Percentiles rank a stretch among this genome's conserved stretches.
phyloP scores from a whole-genome alignment of 2,329 filamentous ascomycete genomes.

The Ilyonectria mors-panacis region DNA sequence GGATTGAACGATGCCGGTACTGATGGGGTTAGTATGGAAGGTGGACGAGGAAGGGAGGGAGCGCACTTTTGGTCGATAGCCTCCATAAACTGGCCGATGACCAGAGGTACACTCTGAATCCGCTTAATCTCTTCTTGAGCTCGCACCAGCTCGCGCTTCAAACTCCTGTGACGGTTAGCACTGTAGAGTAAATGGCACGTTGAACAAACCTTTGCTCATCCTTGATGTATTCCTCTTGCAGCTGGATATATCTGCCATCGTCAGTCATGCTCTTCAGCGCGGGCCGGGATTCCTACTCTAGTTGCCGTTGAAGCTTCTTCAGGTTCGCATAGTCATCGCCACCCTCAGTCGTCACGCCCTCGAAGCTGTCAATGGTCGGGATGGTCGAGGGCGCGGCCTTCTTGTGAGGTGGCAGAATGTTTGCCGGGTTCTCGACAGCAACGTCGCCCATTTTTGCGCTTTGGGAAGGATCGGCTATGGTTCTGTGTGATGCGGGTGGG shows the following conservation, averaged over 20 bases:
- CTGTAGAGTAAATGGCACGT: not conserved
- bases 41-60: slow-evolving; percentile 9
- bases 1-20: slow-evolving; percentile 98
- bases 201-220: slow-evolving; percentile 88
- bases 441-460: slow-evolving; percentile 83
- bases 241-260: slow-evolving; percentile 83
- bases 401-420: slow-evolving; percentile 82
- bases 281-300: slow-evolving; percentile 76
- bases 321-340: slow-evolving; percentile 95
- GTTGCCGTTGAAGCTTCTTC: slow-evolving; percentile 96
- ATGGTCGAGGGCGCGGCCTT: slow-evolving; percentile 85
- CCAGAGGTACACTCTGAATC: slow-evolving; percentile 97
- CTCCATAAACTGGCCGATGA: slow-evolving; percentile 99
- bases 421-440: slow-evolving; percentile 85
- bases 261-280: slow-evolving; percentile 26
- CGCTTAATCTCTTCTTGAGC: slow-evolving; percentile 99
- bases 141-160: slow-evolving; percentile 96
- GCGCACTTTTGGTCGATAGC: slow-evolving; percentile 98
- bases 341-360: slow-evolving; percentile 84
- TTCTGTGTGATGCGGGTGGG: slow-evolving; percentile 4
- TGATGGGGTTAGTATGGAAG: slow-evolving; percentile 55
- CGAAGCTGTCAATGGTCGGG: slow-evolving; percentile 90
- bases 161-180: slow-evolving; percentile 72
- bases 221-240: slow-evolving; percentile 99
- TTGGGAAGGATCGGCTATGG: slow-evolving; percentile 15